Conservation (phyloP, 345 rosid genomes). For the Corymbia maculata region DNA sequence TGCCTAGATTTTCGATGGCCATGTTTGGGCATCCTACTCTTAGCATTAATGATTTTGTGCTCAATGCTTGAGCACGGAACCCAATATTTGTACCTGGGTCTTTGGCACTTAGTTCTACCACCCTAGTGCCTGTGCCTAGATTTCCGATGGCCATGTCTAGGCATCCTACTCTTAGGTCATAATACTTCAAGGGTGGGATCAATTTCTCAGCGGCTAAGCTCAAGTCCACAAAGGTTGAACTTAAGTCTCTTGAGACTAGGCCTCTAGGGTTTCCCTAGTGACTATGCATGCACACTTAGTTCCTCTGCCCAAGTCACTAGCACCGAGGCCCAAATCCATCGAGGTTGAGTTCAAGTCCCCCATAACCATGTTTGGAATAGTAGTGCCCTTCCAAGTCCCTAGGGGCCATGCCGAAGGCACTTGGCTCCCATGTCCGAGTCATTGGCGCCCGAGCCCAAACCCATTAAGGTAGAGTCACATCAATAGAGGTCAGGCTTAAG, state of each 20-base stretch:
- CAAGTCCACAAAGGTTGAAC: not conserved
- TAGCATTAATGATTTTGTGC: no score
- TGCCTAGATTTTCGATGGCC: accelerated
- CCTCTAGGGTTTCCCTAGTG: not conserved
- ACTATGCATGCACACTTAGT: accelerated
- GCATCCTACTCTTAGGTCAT: no score
- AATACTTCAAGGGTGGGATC: not conserved
- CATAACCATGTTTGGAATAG: not conserved
- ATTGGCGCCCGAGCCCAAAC: accelerated
- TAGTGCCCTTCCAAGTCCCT: not conserved
- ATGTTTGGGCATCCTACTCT: accelerated
- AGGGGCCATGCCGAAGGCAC: not conserved
- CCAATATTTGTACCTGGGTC: no score
- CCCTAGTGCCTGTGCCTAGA: no score
- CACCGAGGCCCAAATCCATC: not conserved
- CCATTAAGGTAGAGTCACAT: not conserved
- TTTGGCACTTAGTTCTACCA: no score
- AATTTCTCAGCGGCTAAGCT: not conserved
- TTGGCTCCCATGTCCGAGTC: accelerated
- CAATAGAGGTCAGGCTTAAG: accelerated
- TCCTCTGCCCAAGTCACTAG: not conserved
- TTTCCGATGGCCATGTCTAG: accelerated
- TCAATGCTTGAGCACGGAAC: not conserved
- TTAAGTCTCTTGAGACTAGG: not conserved
- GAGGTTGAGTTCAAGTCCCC: not conserved